Percentiles rank a stretch among this genome's conserved stretches.
phyloP scores from a whole-genome alignment of 805 yeast genomes.

The Metschnikowia bowlesiae region DNA sequence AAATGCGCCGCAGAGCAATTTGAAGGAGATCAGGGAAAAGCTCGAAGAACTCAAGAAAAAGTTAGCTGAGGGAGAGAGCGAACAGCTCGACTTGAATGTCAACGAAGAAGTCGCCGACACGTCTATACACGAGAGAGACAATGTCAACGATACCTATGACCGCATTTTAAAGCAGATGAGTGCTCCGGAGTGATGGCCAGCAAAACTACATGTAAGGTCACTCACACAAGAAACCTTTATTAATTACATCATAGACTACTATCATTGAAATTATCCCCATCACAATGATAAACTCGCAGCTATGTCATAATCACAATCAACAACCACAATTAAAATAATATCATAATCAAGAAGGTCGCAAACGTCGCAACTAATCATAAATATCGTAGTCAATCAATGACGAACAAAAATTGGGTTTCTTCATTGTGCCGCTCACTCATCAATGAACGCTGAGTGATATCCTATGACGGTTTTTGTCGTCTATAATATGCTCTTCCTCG shows the following conservation, averaged over 20 bases:
- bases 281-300: not conserved
- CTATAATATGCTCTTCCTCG: not conserved
- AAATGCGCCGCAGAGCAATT: not conserved
- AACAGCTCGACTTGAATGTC: not conserved
- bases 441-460: not conserved
- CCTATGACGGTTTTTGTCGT: not conserved
- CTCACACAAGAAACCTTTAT: not conserved
- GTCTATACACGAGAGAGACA: not conserved
- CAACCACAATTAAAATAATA: too few relatives aligned
- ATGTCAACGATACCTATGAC: not conserved
- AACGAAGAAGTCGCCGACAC: not conserved
- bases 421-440: not conserved
- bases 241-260: too few relatives aligned
- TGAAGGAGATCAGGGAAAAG: slow-evolving; percentile 9
- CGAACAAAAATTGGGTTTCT: not conserved
- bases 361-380: not conserved
- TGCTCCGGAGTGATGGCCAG: not conserved
- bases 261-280: not conserved
- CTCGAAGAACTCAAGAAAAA: slow-evolving; percentile 6
- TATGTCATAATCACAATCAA: not conserved
- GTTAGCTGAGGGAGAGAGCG: slow-evolving; percentile 1
- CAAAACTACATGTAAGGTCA: not conserved
- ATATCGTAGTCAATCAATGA: not conserved
- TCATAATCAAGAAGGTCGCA: not conserved
- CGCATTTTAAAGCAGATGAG: slow-evolving; percentile 3